A percentile compares a stretch with the other conserved stretches of the same genome.
phyloP scores from a whole-genome alignment of 495 filamentous ascomycete species.

The Ramalina peruviana region DNA sequence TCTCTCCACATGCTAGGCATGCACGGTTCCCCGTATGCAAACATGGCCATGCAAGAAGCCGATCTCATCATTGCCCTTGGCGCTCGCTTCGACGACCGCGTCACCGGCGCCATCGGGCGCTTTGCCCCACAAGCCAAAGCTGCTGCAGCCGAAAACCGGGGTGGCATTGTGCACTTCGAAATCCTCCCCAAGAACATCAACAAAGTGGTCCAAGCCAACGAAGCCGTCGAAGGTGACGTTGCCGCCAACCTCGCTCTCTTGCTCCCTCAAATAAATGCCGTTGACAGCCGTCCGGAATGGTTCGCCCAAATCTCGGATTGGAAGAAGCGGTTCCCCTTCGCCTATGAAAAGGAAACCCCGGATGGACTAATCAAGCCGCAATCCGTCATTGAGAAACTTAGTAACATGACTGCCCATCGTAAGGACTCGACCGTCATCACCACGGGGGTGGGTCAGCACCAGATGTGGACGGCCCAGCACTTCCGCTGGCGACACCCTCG shows the following conservation, averaged over 20 bases:
- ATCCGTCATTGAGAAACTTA: slow-evolving; percentile 68
- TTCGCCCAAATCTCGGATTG: slow-evolving; percentile 75
- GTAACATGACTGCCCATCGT: slow-evolving; percentile 52
- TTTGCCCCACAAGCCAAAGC: slow-evolving; percentile 45
- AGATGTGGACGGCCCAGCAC: slow-evolving; percentile 93
- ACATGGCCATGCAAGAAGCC: slow-evolving; percentile 52
- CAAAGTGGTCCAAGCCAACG: slow-evolving; percentile 42
- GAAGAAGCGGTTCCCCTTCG: slow-evolving; percentile 56
- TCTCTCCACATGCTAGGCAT: slow-evolving; percentile 51
- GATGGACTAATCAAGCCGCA: slow-evolving; percentile 79
- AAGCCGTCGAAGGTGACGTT: slow-evolving; percentile 47
- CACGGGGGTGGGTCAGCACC: slow-evolving; percentile 89
- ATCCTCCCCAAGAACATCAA: slow-evolving; percentile 47
- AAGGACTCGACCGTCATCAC: slow-evolving; percentile 75
- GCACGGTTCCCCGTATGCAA: slow-evolving; percentile 50
- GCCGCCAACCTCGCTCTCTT: slow-evolving; percentile 56
- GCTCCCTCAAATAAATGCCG: slow-evolving; percentile 50
- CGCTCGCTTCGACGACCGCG: slow-evolving; percentile 49
- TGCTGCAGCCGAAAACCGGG: slow-evolving; percentile 39
- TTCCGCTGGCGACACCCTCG: slow-evolving; percentile 81
- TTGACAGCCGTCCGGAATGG: slow-evolving; percentile 63
- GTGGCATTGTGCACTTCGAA: slow-evolving; percentile 53
- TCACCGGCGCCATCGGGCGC: slow-evolving; percentile 36
- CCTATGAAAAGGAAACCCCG: slow-evolving; percentile 54
- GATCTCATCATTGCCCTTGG: slow-evolving; percentile 49